phyloP scores from a whole-genome alignment of 2,329 filamentous ascomycete genomes.

The Trichophyton benhamiae region DNA sequence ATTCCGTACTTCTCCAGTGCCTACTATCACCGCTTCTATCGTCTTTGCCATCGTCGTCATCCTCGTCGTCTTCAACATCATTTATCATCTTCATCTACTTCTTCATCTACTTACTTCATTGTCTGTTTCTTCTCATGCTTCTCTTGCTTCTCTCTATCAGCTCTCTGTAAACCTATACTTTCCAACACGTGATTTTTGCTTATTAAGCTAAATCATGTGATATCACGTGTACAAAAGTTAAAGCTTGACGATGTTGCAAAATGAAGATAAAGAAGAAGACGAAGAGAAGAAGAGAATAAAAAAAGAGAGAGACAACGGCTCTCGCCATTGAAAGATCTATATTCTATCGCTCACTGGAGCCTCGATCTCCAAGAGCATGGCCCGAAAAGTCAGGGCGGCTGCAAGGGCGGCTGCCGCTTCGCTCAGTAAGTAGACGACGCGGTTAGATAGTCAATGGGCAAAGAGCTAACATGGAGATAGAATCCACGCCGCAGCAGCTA shows the following conservation, averaged over 20 bases:
- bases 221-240: background rate
- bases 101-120: background rate
- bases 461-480: constrained; percentile 18
- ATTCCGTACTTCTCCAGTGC: too few relatives aligned
- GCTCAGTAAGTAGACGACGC: constrained; percentile 25
- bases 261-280: background rate
- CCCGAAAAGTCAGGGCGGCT: constrained; percentile 34
- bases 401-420: constrained; percentile 37
- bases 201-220: background rate
- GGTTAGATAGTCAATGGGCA: background rate
- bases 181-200: too few relatives aligned
- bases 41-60: too few relatives aligned
- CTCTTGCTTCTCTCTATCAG: too few relatives aligned
- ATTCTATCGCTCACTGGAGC: background rate
- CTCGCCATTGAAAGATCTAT: background rate
- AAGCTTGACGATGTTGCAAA: too few relatives aligned
- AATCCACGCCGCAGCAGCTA: constrained; percentile 29
- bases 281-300: background rate
- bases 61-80: background rate
- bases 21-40: too few relatives aligned
- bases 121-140: too few relatives aligned
- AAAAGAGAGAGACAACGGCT: background rate
- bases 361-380: constrained; percentile 22
- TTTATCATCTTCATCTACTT: background rate
- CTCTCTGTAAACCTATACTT: too few relatives aligned